Conservation (phyloP, 1,139 yeast genomes). For the Yamadazyma oceani region DNA sequence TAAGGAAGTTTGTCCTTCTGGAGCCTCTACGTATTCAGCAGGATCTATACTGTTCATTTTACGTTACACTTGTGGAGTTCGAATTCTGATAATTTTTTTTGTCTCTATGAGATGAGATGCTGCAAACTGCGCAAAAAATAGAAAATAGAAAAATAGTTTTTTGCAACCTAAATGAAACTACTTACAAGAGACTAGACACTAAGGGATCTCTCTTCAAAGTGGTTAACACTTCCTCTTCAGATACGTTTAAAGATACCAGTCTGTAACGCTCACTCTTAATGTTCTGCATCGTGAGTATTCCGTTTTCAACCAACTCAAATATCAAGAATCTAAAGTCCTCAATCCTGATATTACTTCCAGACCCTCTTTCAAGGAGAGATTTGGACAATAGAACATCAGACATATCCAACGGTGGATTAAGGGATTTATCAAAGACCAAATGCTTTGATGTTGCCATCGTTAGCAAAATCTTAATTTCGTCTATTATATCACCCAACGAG, state of each 20-base stretch:
- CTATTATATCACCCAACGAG: constrained; percentile 71
- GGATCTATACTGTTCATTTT: constrained; percentile 40
- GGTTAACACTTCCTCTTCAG: constrained; percentile 66
- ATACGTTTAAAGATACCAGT: constrained; percentile 60
- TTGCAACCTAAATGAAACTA: constrained; percentile 2
- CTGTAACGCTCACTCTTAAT: constrained; percentile 67
- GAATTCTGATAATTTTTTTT: neutral
- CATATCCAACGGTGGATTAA: constrained; percentile 5
- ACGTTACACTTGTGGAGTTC: too few species aligned
- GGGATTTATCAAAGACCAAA: constrained; percentile 1
- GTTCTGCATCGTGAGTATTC: constrained; percentile 67
- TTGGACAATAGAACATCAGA: constrained; percentile 13
- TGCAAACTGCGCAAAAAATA: constrained; percentile 1
- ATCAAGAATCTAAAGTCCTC: constrained; percentile 53
- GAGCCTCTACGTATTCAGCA: constrained; percentile 45
- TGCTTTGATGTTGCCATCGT: constrained; percentile 27
- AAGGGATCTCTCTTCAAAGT: constrained; percentile 56
- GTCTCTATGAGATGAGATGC: constrained; percentile 9
- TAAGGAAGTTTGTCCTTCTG: constrained; percentile 41
- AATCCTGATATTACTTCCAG: constrained; percentile 30
- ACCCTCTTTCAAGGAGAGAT: constrained; percentile 2
- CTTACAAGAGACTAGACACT: constrained; percentile 11
- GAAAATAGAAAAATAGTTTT: neutral
- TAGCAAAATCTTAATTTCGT: constrained; percentile 59
- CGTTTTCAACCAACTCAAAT: constrained; percentile 73